These are phyloP conservation scores for Dendrobium chrysotoxum DNA, from an alignment of 106 monocot genomes.

Conservation along the genomic window DNA sequence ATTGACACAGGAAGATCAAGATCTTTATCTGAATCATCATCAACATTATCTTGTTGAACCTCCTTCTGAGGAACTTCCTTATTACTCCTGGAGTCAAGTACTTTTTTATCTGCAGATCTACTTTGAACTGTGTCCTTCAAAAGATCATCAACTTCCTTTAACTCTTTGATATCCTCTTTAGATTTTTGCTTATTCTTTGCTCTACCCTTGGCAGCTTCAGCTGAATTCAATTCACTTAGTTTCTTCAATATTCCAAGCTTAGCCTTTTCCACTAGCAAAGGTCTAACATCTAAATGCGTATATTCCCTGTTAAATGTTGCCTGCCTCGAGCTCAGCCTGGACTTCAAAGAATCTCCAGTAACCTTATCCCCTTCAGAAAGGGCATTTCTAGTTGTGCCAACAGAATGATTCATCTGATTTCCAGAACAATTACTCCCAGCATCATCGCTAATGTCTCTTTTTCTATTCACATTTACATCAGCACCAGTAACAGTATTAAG, in stretches of 20 bases:
- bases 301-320: constrained; percentile 10
- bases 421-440: not conserved
- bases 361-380: not conserved
- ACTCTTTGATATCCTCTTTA: constrained; percentile 9
- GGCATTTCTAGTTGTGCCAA: constrained; percentile 1
- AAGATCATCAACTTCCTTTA: constrained; percentile 8
- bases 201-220: constrained; percentile 16
- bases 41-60: not conserved
- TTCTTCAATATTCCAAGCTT: constrained; percentile 16
- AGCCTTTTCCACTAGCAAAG: constrained; percentile 19
- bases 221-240: constrained; percentile 16
- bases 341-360: constrained; percentile 7
- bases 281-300: constrained; percentile 9
- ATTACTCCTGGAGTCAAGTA: not conserved
- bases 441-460: constrained; percentile 14
- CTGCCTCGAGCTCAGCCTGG: constrained; percentile 1
- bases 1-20: constrained; percentile 17
- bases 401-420: not conserved
- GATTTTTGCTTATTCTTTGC: constrained; percentile 13
- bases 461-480: constrained; percentile 10
- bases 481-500: constrained; percentile 3
- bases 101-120: constrained; percentile 5
- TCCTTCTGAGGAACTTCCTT: constrained; percentile 10
- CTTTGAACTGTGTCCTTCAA: not conserved
- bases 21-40: constrained; percentile 20